These are phyloP conservation scores for Tritrichomonas foetus DNA, from an alignment of 208 protist genomes.

Conservation along the genomic window DNA sequence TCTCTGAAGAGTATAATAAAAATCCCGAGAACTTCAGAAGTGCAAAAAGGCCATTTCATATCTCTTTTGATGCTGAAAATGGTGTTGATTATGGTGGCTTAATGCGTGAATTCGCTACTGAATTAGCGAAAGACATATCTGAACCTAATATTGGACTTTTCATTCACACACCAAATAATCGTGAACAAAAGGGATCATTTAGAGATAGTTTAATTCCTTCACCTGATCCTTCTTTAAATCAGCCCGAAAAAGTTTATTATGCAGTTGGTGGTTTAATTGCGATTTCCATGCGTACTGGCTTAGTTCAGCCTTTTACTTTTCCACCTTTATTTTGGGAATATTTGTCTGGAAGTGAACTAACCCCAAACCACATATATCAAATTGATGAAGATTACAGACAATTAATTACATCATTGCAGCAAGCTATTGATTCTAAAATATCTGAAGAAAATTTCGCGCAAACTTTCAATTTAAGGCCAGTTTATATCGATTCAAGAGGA, in stretches of 20 bases:
- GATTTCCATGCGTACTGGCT: background rate
- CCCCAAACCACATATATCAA: background rate
- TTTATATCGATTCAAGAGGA: background rate
- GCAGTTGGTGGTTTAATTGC: background rate
- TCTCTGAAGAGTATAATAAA: background rate
- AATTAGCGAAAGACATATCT: background rate
- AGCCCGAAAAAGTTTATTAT: background rate
- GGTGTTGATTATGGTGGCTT: background rate
- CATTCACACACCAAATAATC: background rate
- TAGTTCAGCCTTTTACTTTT: background rate
- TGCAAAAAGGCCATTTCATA: background rate
- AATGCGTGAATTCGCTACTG: background rate
- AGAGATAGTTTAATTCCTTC: background rate
- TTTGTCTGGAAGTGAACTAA: background rate
- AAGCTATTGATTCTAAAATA: background rate
- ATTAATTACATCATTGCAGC: background rate
- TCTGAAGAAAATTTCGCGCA: background rate
- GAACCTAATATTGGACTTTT: background rate
- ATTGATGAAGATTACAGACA: background rate
- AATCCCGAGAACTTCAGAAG: background rate
- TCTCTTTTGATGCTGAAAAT: background rate
- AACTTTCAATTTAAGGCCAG: background rate
- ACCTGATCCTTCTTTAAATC: background rate
- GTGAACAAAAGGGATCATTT: background rate
- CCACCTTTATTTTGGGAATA: background rate